Evolutionary conservation across 768 basidiomycete genomes (phyloP), one percentile per base, ranked within the genome.

Genomic region (Kwoniella botswanensis): DNA sequence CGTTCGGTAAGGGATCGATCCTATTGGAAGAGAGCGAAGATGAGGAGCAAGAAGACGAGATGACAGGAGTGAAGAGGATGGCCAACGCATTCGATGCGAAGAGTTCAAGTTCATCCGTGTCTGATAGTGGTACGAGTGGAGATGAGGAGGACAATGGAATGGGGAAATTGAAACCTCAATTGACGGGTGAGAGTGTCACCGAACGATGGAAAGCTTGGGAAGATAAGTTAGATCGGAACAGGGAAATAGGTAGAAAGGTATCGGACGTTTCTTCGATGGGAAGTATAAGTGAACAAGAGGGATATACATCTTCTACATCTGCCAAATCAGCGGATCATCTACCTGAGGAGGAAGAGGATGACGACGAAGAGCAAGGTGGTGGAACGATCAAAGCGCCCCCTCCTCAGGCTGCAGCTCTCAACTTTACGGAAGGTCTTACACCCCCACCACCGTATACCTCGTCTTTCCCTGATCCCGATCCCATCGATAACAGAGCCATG

Each of bases 381-480:
- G 72, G 63, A 12, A 76, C 73, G 4, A 65, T 76, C 54, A 74
- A 76, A 56, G 72, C 56, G 2, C 66, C 65, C 11, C 70, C 72
- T 22, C 10, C 61, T 12, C 17, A 17, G 24, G 12, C 46, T 22
- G 15, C 46, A 9, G 6, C 17, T 35, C 6, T 4, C 43, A 26
- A 21, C 42, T 18, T 60, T 4, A 24, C 54, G 3, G 21, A 54
- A 60, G 63, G 65, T 42, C 41, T 72, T 26, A 78, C 74, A 54
- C 77, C 77, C 15, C 76, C 76, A 44, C 76, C 76, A 9, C 76
- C 76, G 0, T 78, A 78, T 52, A 71, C 74, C 4, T 78, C 76
- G 6, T 64, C 74, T n/a, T 64, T 75, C 60, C 71, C 70, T 3
- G 69, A 70, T 41, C 29, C 21, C 44, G 18, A 62, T 17, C 42